A percentile compares a stretch with the other conserved stretches of the same genome.
These are phyloP conservation scores for Sporothrix inflata DNA, from an alignment of 2,329 filamentous ascomycete genomes.

Conservation along the genomic window DNA sequence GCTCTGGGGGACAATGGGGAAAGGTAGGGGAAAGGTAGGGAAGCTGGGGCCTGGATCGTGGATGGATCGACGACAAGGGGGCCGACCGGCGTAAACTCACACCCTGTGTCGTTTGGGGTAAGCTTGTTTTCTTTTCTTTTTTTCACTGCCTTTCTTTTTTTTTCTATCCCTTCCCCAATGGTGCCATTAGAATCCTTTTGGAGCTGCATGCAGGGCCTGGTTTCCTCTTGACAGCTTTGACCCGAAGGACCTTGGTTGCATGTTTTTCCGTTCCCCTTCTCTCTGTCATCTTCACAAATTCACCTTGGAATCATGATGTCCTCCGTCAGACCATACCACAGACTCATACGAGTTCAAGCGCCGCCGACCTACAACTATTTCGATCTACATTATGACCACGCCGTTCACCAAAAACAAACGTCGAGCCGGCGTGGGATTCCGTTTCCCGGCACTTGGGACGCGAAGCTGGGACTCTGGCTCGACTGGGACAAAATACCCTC, in stretches of 20 bases:
- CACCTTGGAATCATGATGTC: background rate
- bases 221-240: background rate
- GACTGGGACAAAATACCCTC: background rate
- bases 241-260: background rate
- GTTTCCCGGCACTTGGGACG: slow-evolving; percentile 16
- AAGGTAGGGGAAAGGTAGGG: background rate
- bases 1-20: slow-evolving; percentile 8
- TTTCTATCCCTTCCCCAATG: background rate
- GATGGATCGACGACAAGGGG: slow-evolving; percentile 18
- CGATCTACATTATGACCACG: slow-evolving; percentile 10
- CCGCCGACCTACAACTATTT: background rate
- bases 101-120: slow-evolving; percentile 4
- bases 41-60: slow-evolving; percentile 14
- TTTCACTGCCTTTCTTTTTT: background rate
- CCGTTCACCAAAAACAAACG: background rate
- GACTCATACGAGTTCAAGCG: background rate
- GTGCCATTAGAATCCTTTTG: background rate
- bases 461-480: background rate
- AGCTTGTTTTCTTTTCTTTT: slow-evolving; percentile 5
- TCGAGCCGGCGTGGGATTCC: slow-evolving; percentile 7
- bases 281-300: background rate
- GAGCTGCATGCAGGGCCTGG: background rate
- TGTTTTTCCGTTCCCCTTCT: background rate
- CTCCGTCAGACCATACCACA: background rate
- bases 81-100: background rate